Base-by-base conservation (phyloP, 2,329 filamentous ascomycete genomes). In the Trichoderma cornu-damae region DNA sequence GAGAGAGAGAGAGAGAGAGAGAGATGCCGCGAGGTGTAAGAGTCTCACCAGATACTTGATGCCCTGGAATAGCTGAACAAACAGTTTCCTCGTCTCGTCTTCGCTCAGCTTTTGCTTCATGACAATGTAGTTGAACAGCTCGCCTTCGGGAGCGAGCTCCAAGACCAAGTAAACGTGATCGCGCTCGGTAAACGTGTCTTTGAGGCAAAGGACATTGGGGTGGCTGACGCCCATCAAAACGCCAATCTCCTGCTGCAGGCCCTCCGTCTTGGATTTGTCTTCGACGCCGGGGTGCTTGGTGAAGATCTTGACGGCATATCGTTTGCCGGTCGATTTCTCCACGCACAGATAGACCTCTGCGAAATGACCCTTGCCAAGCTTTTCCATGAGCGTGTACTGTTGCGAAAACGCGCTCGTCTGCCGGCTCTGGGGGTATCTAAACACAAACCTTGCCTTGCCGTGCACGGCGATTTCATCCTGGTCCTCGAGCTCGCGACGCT, bases 161-260 rank as follows among this genome's bases (percentile, higher is more conserved):
- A 97, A 75, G 9, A 99, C 87, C 40, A 99, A 77, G 69, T 96
- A 97, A 18, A 96, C 90, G 1, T 89, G 90, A 64, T 94, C 90
- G 48, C 82, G 81, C 70, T 99, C 94, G 67, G 96, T 89, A 69
- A 96, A 99, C 0, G 91, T 96, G 63, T 96, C 92, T 71, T 96
- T 96, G 56, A 99, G 77, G 69, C 92, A 96, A 12, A 99, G 79
- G 53, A 99, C 82, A 63, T 95, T 94, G 3, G 91, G 89, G 71
- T 99, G 94, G 69, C 89, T 96, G 60, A 99, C 90, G n/a, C 91
- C 85, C 91, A 96, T 97, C 60, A 99, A 76, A 14, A 99, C 90
- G 20, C 90, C 93, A 69, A 99, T 96, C 71, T 99, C 95, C 70
- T 97, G 92, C 69, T 96, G 90, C 44, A 97, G 74, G 2, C 90